Evolutionary conservation across 352 stramenopile genomes (phyloP).

Genomic region (Elongisporangium prolatum): DNA sequence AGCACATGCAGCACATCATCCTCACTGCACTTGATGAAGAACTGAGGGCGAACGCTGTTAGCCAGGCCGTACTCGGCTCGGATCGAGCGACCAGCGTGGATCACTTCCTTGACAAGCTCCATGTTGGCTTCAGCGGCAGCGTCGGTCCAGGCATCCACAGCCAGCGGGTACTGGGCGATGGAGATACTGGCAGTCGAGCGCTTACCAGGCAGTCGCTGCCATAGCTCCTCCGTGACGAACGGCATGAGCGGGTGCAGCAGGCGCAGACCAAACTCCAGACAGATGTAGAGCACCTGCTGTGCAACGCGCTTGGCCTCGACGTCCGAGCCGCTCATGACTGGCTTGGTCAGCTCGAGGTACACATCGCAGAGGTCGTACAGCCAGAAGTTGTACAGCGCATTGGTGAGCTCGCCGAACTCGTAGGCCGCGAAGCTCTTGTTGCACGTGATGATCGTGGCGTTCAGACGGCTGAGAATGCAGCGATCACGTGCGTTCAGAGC

Average conservation of each 20-base stretch:
- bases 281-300: constrained; percentile 84
- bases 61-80: constrained; percentile 80
- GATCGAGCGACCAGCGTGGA: constrained; percentile 95
- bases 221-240: constrained; percentile 96
- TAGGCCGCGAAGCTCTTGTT: constrained; percentile 90
- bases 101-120: constrained; percentile 91
- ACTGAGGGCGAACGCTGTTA: constrained; percentile 74
- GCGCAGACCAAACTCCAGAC: constrained; percentile 76
- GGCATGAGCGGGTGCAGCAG: constrained; percentile 98
- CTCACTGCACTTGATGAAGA: constrained; percentile 89
- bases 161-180: constrained; percentile 72
- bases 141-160: constrained; percentile 84
- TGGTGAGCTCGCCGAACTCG: constrained; percentile 95
- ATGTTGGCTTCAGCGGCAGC: constrained; percentile 89
- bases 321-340: constrained; percentile 88
- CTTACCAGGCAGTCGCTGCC: constrained; percentile 80
- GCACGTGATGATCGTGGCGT: constrained; percentile 64
- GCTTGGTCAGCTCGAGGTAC: constrained; percentile 99
- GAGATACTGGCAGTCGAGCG: constrained; percentile 69
- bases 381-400: constrained; percentile 96
- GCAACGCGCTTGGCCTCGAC: constrained; percentile 67
- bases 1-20: constrained; percentile 67
- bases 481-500: constrained; percentile 65
- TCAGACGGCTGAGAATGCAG: constrained; percentile 84
- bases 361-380: constrained; percentile 98